Conservation (phyloP, 768 basidiomycete genomes). For the Phylloporus arenicola region DNA sequence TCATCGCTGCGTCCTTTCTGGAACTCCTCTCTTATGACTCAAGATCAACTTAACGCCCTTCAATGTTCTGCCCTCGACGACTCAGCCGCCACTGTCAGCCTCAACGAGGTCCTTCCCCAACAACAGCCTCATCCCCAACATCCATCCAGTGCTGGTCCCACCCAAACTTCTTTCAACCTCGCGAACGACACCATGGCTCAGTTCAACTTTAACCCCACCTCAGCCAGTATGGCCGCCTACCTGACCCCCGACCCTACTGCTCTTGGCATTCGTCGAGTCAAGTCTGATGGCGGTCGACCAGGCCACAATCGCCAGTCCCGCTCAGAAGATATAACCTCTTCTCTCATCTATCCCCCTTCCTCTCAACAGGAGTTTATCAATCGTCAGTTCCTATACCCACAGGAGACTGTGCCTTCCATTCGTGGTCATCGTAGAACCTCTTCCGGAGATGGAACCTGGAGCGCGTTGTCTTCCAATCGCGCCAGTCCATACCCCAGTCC, state of each 20-base stretch:
- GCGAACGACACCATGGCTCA: conserved; percentile 23
- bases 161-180: conserved; percentile 28
- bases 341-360: conserved; percentile 28
- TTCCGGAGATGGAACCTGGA: conserved; percentile 34
- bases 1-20: conserved; percentile 46
- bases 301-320: conserved; percentile 49
- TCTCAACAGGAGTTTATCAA: conserved; percentile 41
- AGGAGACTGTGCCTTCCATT: conserved; percentile 33
- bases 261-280: conserved; percentile 42
- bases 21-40: conserved; percentile 38
- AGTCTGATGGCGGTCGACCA: conserved; percentile 42
- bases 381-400: conserved; percentile 40
- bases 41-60: conserved; percentile 31
- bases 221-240: conserved; percentile 35
- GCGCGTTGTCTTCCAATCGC: conserved; percentile 35
- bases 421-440: conserved; percentile 41
- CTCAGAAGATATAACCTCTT: conserved; percentile 54
- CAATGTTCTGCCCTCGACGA: conserved; percentile 37
- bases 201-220: conserved; percentile 32
- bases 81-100: conserved; percentile 27
- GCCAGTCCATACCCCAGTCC: conserved; percentile 66
- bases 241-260: conserved; percentile 31
- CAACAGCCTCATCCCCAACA: conserved; percentile 20
- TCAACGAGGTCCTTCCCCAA: conserved; percentile 26
- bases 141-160: conserved; percentile 18